These are phyloP conservation scores for Dillenia suffruticosa DNA, from an alignment of 164 flowering plant genomes.

Conservation along the genomic window DNA sequence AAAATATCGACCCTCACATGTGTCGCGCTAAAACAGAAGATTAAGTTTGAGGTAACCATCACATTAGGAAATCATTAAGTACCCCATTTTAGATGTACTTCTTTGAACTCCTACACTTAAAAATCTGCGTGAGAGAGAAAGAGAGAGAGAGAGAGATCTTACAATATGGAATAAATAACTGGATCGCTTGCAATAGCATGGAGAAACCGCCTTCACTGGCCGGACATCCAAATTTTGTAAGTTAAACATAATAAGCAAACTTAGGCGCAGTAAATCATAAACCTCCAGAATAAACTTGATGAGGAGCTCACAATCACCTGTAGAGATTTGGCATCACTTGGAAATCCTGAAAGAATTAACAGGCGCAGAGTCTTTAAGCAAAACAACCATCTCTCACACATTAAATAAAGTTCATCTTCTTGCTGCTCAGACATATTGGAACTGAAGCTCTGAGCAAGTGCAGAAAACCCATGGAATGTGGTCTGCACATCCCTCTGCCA, in stretches of 20 bases:
- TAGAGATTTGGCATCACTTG: slow-evolving; percentile 71
- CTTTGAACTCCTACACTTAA: too few relatives aligned
- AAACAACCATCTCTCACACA: slow-evolving; percentile 88
- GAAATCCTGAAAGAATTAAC: slow-evolving; percentile 72
- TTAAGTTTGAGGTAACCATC: too few relatives aligned
- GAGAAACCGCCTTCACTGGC: slow-evolving; percentile 86
- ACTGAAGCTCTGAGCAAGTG: slow-evolving; percentile 40
- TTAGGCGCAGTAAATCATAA: background rate
- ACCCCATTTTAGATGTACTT: too few relatives aligned
- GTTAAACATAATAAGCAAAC: slow-evolving; percentile 4
- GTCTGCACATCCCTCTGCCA: slow-evolving; percentile 89
- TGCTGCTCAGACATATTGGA: slow-evolving; percentile 39
- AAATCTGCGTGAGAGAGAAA: too few relatives aligned
- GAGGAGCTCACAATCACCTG: slow-evolving; percentile 44
- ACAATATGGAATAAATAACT: slow-evolving; percentile 85
- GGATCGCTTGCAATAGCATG: slow-evolving; percentile 71
- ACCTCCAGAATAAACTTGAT: background rate
- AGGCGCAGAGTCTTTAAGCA: slow-evolving; percentile 80
- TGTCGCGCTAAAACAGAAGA: too few relatives aligned
- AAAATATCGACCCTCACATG: too few relatives aligned
- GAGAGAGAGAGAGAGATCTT: slow-evolving; percentile 25
- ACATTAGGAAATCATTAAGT: too few relatives aligned
- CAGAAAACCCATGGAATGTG: slow-evolving; percentile 58
- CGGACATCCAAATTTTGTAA: slow-evolving; percentile 55
- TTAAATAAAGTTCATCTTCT: slow-evolving; percentile 67